Evolutionary conservation across 257 asterid species (phyloP), one percentile per base, ranked within the genome.

Genomic region (Plantago major): DNA sequence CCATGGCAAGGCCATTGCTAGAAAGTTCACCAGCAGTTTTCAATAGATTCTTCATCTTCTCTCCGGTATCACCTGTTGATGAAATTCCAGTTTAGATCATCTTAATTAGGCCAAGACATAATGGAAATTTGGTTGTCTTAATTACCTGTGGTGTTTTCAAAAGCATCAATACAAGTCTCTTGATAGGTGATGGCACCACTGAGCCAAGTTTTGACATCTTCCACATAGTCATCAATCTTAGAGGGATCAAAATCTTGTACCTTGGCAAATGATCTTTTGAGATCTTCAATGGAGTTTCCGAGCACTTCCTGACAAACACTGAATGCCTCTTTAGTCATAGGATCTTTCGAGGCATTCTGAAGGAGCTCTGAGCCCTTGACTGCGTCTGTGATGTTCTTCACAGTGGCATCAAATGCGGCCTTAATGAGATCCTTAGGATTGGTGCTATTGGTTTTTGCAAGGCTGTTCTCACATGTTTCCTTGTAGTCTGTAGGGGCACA

Each of bases 191-290:
- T 63, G 33, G 85, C 84, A 3, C 81, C 96, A 17, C 91, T 81
- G 3, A 88, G 81, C 98, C 96, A 90, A 10, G 85, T 80, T 76
- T 80, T 79, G 38, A 88, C 50, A 59, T 90, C 95, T n/a, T 78
- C 89, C 0, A 82, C 45, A 46, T 78, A 65, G 17, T 72, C 71
- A 0, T 74, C 62, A n/a, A 85, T 44, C 37, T 73, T 68, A 6
- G 46, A 46, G 13, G 56, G 19, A 11, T 80, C 78, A 49, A 85
- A 71, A 2, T 74, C 53, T 2, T 62, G 67, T 4, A 90, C 50
- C 37, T 66, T 70, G 1, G 26, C 67, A 37, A 74, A 55, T 2
- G 95, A 82, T 42, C 79, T 61, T 18, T 62, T 42, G 3, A 90
- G 71, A 55, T 90, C 89, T 1, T 81, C 82, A 19, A 78, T 12